phyloP scores from a whole-genome alignment of 768 basidiomycete species.

The Lactarius tabidus region DNA sequence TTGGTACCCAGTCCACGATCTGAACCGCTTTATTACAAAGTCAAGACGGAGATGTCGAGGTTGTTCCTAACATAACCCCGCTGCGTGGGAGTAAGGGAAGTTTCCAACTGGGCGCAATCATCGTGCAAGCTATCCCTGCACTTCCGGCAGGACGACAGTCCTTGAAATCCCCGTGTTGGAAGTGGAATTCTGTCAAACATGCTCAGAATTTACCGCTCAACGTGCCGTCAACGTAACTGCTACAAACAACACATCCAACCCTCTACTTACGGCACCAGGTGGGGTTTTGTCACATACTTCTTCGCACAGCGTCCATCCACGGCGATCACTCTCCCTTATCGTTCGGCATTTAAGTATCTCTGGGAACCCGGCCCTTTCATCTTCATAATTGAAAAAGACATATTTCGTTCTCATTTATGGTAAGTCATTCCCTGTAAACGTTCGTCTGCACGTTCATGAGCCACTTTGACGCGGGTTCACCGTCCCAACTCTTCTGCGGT shows the following conservation, averaged over 20 bases:
- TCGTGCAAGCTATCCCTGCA: neutral
- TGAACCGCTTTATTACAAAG: neutral
- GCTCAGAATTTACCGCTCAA: neutral
- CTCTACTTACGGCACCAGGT: neutral
- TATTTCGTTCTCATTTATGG: neutral
- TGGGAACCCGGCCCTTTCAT: neutral
- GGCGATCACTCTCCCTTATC: neutral
- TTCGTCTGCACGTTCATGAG: neutral
- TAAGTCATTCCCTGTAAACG: neutral
- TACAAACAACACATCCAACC: neutral
- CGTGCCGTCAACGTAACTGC: neutral
- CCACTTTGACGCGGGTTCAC: neutral
- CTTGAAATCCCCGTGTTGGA: neutral
- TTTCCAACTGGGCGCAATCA: neutral
- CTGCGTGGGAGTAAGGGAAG: neutral
- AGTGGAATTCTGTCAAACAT: neutral
- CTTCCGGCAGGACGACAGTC: neutral
- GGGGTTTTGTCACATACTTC: neutral
- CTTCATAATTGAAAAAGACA: neutral
- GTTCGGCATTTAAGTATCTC: neutral
- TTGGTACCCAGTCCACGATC: neutral
- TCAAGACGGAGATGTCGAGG: neutral
- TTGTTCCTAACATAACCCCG: neutral
- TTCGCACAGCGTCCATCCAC: neutral
- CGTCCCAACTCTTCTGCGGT: conserved; percentile 1